These are phyloP conservation scores for Violaceomyces palustris DNA, from an alignment of 1,284 basidiomycete genomes.

Conservation along the genomic window DNA sequence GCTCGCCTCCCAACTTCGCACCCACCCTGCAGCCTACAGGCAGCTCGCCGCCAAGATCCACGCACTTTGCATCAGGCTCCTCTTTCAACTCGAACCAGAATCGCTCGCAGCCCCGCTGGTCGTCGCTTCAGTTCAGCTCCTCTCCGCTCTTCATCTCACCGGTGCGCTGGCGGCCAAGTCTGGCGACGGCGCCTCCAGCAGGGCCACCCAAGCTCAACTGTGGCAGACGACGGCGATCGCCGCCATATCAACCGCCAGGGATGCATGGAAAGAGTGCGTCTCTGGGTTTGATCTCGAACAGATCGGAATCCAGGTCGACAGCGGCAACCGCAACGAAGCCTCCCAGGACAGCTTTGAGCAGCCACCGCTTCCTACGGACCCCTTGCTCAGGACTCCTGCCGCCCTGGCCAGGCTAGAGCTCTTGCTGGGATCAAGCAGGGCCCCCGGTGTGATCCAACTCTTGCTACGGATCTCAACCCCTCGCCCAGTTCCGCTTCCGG, in stretches of 20 bases:
- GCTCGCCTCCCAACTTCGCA: slow-evolving; percentile 11
- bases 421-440: slow-evolving; percentile 17
- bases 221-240: slow-evolving; percentile 24
- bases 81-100: slow-evolving; percentile 8
- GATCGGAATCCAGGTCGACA: slow-evolving; percentile 1
- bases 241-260: slow-evolving; percentile 10
- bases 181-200: slow-evolving; percentile 16
- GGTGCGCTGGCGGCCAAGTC: slow-evolving; percentile 23
- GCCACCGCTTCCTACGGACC: slow-evolving; percentile 10
- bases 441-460: slow-evolving; percentile 12
- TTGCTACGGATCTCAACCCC: slow-evolving; percentile 55
- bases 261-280: slow-evolving; percentile 14
- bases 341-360: not conserved
- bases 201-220: slow-evolving; percentile 33
- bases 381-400: slow-evolving; percentile 11
- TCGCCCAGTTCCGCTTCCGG: slow-evolving; percentile 68
- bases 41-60: slow-evolving; percentile 23
- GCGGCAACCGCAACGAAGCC: no score
- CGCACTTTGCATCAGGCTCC: slow-evolving; percentile 12
- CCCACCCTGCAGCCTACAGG: slow-evolving; percentile 26
- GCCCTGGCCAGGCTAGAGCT: slow-evolving; percentile 12
- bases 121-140: slow-evolving; percentile 12
- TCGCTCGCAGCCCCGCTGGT: slow-evolving; percentile 5
- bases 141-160: slow-evolving; percentile 31
- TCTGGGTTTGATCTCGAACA: slow-evolving; percentile 13